Base-by-base conservation (phyloP, 73 alveolate genomes). In the Paramecium octaurelia region DNA sequence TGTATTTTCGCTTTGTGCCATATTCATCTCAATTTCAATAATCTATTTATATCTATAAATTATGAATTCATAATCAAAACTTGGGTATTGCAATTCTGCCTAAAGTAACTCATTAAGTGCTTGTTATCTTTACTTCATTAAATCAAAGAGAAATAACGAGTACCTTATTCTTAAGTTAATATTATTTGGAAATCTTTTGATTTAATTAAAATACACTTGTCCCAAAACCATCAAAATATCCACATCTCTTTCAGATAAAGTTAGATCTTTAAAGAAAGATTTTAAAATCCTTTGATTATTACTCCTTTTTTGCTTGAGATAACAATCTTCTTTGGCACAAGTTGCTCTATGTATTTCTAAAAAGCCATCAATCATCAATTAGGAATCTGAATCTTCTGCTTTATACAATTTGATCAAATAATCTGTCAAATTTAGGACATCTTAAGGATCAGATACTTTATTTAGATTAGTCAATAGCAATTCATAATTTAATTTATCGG, bases 271-370 rank as follows among this genome's bases (percentile, higher is more conserved):
- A 34, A 77, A 87, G 31, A 38, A 40, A n/a, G 44, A 24, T 77
- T 60, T 60, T 16, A 48, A 38, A 6, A 58, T 58, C 42, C 93
- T 64, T 59, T 73, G 58, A 35, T 87, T 87, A 0, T 27, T 40
- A 16, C 16, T 18, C 35, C 50, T 87, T 50, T 87, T 87, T 64
- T 87, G 42, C n/a, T 87, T 87, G 6, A 77, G 54, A 36, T 54
- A 73, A 21, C 93, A 87, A 68, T 87, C 93, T 60, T 87, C 93
- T 68, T 86, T 87, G 20, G 69, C 36, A 68, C 93, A 87, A 38
- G 93, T 87, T 8, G 84, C 40, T 69, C 86, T 87, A 9, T 87
- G 93, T 8, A 87, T 77, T 60, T 87, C 93, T 36, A 87, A 27
- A 34, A 64, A 87, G 0, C 93, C 93, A 68, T 87, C 93, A 38